These are phyloP conservation scores for Trametes gibbosa DNA, from an alignment of 768 basidiomycete genomes.

Conservation along the genomic window DNA sequence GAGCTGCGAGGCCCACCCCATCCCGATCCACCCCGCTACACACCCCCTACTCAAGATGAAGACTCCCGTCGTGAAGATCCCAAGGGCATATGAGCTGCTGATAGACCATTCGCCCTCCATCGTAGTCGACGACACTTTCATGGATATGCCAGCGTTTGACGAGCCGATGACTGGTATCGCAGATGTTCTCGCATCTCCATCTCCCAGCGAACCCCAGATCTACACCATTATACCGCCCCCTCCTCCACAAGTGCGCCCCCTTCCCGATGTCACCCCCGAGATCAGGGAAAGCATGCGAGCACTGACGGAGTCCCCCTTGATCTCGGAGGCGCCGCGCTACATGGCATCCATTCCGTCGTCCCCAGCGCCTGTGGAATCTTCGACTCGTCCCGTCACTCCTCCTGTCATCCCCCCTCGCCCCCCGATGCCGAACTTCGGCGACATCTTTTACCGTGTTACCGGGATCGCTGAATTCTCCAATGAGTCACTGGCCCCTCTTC, in stretches of 20 bases:
- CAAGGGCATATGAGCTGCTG: conserved; percentile 16
- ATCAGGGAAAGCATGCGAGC: background rate
- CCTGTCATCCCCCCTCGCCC: background rate
- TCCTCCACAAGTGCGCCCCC: conserved; percentile 8
- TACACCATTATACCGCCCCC: background rate
- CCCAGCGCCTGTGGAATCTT: background rate
- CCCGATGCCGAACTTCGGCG: background rate
- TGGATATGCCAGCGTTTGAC: background rate
- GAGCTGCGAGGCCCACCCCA: conserved; percentile 76
- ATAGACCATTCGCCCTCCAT: background rate
- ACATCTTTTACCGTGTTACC: background rate
- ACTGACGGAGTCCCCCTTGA: background rate
- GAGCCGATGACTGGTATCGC: background rate
- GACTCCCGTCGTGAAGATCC: conserved; percentile 46
- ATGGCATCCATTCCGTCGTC: too few species aligned
- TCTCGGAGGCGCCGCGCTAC: background rate
- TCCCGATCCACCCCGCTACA: conserved; percentile 64
- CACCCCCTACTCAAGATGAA: conserved; percentile 80
- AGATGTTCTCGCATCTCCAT: background rate
- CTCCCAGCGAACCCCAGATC: background rate
- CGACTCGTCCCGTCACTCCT: background rate
- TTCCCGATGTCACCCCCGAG: conserved; percentile 11
- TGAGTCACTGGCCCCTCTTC: background rate
- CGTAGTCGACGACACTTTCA: background rate
- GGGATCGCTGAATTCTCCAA: too few species aligned